Evolutionary conservation across 2,329 filamentous ascomycete genomes (phyloP), one percentile per base, ranked within the genome.

Genomic region (Ascochyta fabae): DNA sequence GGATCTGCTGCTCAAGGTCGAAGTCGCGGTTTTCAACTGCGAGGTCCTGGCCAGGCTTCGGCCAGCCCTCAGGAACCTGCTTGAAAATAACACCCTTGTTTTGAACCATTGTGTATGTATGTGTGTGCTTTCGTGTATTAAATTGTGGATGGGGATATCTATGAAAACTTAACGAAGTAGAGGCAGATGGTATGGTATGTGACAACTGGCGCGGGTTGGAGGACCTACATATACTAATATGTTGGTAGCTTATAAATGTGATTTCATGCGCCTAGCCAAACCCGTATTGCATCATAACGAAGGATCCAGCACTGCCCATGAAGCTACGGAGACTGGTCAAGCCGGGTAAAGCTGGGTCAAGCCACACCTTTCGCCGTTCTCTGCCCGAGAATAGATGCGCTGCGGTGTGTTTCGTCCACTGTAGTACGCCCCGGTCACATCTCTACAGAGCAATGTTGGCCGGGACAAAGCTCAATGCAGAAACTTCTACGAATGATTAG

Each of bases 51-150:
- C 90, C 91, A 2, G 86, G 75, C 31, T 89, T 84, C 19, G 91
- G 91, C 70, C 83, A 81, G 53, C 84, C 89, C 45, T 78, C 73
- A 42, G 91, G 91, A 58, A 88, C 66, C 65, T 86, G 79, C 71
- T 88, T 91, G 83, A 88, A 94, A 74, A 92, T 80, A 67, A 95
- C 77, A 35, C 82, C 85, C 79, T 91, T 92, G 85, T 93, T 95
- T 58, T 84, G 80, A 62, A 81, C 80, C 80, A 83, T 83, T 49
- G 33, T 60, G 47, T 61, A 39, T 54, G 31, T 29, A 15, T 44
- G 26, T 33, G 36, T 26, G 24, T 51, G 53, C 42, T 47, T 42
- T 38, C 19, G 9, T 41, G 19, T 48, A 26, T 47, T 46, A 46
- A 49, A 23, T 35, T 31, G 33, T n/a, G 43, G 44, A 36, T 31